Percentiles rank a stretch among this genome's conserved stretches.
phyloP scores from a whole-genome alignment of 2,329 filamentous ascomycete genomes.

The Aspergillus awamori region DNA sequence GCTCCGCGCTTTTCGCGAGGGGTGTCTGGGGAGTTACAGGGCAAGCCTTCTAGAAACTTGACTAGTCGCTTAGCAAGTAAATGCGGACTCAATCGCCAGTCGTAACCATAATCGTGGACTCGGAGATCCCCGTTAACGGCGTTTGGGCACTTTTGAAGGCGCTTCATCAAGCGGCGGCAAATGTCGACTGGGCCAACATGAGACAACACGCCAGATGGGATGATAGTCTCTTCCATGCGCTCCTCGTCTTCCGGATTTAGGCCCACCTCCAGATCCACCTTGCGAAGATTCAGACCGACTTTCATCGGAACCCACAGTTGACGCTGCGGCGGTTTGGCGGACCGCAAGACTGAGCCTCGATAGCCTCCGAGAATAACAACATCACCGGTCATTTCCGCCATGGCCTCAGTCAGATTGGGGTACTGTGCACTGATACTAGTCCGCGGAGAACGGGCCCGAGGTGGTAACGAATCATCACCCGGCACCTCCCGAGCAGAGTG shows the following conservation, averaged over 20 bases:
- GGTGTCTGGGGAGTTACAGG: slow-evolving; percentile 67
- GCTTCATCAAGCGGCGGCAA: slow-evolving; percentile 77
- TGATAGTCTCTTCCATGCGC: slow-evolving; percentile 78
- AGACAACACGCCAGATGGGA: slow-evolving; percentile 84
- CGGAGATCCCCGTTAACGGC: slow-evolving; percentile 70
- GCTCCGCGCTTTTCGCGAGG: slow-evolving; percentile 66
- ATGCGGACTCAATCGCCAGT: slow-evolving; percentile 86
- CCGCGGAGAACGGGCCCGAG: slow-evolving; percentile 24
- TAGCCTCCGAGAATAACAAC: slow-evolving; percentile 89
- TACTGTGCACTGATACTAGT: slow-evolving; percentile 35
- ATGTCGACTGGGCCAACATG: slow-evolving; percentile 92
- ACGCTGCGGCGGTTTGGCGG: slow-evolving; percentile 77
- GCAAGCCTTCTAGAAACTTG: slow-evolving; percentile 71
- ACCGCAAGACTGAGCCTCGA: slow-evolving; percentile 84
- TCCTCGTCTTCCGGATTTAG: slow-evolving; percentile 81
- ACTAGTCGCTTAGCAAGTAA: slow-evolving; percentile 73
- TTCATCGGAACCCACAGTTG: slow-evolving; percentile 95
- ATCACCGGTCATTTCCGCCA: slow-evolving; percentile 77
- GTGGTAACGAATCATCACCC: slow-evolving; percentile 1
- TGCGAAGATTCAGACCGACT: slow-evolving; percentile 85
- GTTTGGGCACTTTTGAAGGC: slow-evolving; percentile 73
- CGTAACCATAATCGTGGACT: slow-evolving; percentile 90
- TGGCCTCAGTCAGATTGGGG: slow-evolving; percentile 58
- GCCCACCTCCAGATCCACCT: slow-evolving; percentile 87
- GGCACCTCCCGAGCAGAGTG: slow-evolving; percentile 10